Evolutionary conservation across 768 basidiomycete species (phyloP), one percentile per base, ranked within the genome.

Genomic region (Strobilomyces dryophilus): DNA sequence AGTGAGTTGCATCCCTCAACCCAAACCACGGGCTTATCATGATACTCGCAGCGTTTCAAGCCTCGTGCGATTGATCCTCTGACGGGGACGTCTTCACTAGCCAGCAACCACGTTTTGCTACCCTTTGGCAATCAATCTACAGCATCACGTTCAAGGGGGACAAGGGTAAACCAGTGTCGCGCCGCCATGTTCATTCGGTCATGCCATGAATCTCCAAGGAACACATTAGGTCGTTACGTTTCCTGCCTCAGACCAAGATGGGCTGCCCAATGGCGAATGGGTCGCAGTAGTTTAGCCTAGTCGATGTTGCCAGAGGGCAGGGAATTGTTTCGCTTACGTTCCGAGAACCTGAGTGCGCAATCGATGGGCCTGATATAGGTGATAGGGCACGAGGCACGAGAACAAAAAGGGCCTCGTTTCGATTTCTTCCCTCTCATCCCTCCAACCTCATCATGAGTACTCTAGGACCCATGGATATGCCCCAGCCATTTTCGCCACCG

Each of bases 161-260:
- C 10, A 7, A 17, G 26, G 26, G 24, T 42, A 14, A 26, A 9
- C 10, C 9, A 4, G 11, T 10, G 21, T 21, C 15, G 5, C 4
- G 21, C 41, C 24, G 24, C 24, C 29, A 29, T 4, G 29, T 29
- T 17, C 26, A 27, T 39, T 29, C 34, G 11, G 15, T 17, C 51
- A 54, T n/a, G n/a, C 71, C 37, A 70, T 71, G 36, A 75, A 79
- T 55, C 29, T 61, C 82, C 32, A 78, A 80, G 46, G 77, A 74
- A 61, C 68, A 75, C 45, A n/a, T n/a, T n/a, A n/a, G 74, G 78
- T 47, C 41, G 10, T 2, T 10, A 7, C n/a, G 27, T 29, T 29
- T 8, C 29, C 43, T 29, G 20, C n/a, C 8, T 44, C 31, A 8
- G 18, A 32, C 21, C 18, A 17, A 34, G 45, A 21, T 15, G 41